These are phyloP conservation scores for Verbascum thapsus DNA, from an alignment of 257 asterid species.

Conservation along the genomic window DNA sequence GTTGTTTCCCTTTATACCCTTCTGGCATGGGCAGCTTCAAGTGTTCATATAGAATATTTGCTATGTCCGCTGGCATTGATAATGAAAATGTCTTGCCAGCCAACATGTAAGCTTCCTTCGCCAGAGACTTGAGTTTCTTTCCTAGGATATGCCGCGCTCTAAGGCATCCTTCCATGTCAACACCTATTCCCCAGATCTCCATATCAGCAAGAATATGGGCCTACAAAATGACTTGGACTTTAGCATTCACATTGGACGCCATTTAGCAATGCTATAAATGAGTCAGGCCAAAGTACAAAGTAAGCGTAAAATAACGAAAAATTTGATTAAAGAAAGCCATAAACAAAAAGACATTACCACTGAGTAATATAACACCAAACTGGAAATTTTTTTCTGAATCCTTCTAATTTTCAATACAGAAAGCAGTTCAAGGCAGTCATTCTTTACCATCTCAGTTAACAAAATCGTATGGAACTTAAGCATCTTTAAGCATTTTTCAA, in stretches of 20 bases:
- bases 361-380: slow-evolving; percentile 13
- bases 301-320: neutral
- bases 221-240: slow-evolving; percentile 41
- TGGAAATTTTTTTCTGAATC: neutral
- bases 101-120: slow-evolving; percentile 78
- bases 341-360: slow-evolving; percentile 8
- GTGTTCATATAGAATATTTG: slow-evolving; percentile 82
- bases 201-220: slow-evolving; percentile 85
- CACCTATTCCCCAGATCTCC: slow-evolving; percentile 96
- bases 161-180: slow-evolving; percentile 96
- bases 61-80: slow-evolving; percentile 89
- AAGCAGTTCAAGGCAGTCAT: slow-evolving; percentile 13
- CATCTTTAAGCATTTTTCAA: slow-evolving; percentile 10
- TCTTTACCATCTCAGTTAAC: slow-evolving; percentile 20
- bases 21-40: slow-evolving; percentile 91
- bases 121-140: slow-evolving; percentile 72
- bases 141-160: slow-evolving; percentile 72
- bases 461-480: slow-evolving; percentile 11
- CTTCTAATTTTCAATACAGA: neutral
- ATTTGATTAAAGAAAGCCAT: neutral
- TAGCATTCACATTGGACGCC: slow-evolving; percentile 19
- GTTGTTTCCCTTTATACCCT: slow-evolving; percentile 74
- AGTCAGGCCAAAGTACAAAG: slow-evolving; percentile 9
- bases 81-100: slow-evolving; percentile 91
- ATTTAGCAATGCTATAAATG: slow-evolving; percentile 22